These are phyloP conservation scores for Amauroascus verrucosus DNA, from an alignment of 2,329 filamentous ascomycete genomes.

Conservation along the genomic window DNA sequence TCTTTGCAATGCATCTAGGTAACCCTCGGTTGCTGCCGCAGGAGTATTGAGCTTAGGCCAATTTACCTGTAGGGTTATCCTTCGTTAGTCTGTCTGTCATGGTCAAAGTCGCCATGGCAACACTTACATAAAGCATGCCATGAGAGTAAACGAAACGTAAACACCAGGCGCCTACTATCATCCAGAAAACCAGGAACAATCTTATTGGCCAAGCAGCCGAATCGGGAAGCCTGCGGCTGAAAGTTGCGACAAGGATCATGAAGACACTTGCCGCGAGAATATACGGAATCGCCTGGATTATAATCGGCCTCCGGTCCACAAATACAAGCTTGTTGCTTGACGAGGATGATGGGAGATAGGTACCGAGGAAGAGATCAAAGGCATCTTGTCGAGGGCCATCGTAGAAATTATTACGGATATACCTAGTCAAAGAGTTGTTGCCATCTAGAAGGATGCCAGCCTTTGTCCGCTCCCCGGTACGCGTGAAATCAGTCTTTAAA, in stretches of 20 bases:
- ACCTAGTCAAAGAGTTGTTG: constrained; percentile 78
- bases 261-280: constrained; percentile 77
- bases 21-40: constrained; percentile 75
- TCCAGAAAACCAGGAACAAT: constrained; percentile 70
- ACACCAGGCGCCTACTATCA: constrained; percentile 59
- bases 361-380: constrained; percentile 86
- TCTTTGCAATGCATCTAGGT: constrained; percentile 72
- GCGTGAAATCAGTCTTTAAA: constrained; percentile 94
- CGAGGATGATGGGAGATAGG: constrained; percentile 64
- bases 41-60: constrained; percentile 95
- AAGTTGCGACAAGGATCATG: constrained; percentile 63
- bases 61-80: constrained; percentile 60
- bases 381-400: constrained; percentile 92
- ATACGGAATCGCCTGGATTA: constrained; percentile 91
- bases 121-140: constrained; percentile 86
- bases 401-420: constrained; percentile 85
- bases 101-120: not conserved
- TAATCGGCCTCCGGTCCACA: constrained; percentile 69
- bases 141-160: constrained; percentile 68
- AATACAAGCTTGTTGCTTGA: constrained; percentile 66
- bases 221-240: constrained; percentile 61
- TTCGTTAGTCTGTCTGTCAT: not conserved
- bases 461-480: constrained; percentile 81
- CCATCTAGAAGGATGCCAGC: constrained; percentile 76
- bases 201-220: constrained; percentile 70